Conservation (phyloP, 768 basidiomycete species). For the Tulasnella sp. region DNA sequence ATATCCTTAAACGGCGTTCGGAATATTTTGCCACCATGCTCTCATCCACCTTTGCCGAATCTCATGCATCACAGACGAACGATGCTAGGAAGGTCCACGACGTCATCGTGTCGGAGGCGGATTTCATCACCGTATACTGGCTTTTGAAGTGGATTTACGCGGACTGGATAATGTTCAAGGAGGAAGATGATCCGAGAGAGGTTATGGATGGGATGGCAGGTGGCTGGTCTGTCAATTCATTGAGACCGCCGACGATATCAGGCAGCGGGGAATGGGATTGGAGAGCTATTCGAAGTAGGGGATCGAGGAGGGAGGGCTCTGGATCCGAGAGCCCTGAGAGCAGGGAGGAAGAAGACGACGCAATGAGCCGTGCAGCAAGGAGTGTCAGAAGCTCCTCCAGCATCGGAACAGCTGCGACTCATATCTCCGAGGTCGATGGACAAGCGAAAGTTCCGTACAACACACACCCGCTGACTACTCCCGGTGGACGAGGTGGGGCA, state of each 20-base stretch:
- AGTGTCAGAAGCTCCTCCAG: conserved; percentile 9
- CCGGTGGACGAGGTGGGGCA: background rate
- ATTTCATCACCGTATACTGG: conserved; percentile 72
- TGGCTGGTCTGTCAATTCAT: conserved; percentile 54
- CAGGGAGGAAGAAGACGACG: background rate
- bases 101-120: conserved; percentile 66
- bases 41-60: conserved; percentile 60
- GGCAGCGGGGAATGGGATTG: conserved; percentile 56
- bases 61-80: conserved; percentile 20
- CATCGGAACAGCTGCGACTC: background rate
- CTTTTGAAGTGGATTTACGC: conserved; percentile 65
- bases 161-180: conserved; percentile 61
- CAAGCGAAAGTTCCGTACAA: background rate
- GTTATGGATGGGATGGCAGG: conserved; percentile 59
- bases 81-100: conserved; percentile 42
- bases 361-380: background rate
- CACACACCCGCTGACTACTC: background rate
- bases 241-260: conserved; percentile 27
- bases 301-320: background rate
- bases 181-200: conserved; percentile 54
- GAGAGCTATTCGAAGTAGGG: conserved; percentile 30
- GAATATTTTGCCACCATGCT: conserved; percentile 75
- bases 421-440: background rate
- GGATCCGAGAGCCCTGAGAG: no score
- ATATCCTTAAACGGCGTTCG: conserved; percentile 60